These are phyloP conservation scores for Zygoascus bituminiphila DNA, from an alignment of 805 yeast species.

Conservation along the genomic window DNA sequence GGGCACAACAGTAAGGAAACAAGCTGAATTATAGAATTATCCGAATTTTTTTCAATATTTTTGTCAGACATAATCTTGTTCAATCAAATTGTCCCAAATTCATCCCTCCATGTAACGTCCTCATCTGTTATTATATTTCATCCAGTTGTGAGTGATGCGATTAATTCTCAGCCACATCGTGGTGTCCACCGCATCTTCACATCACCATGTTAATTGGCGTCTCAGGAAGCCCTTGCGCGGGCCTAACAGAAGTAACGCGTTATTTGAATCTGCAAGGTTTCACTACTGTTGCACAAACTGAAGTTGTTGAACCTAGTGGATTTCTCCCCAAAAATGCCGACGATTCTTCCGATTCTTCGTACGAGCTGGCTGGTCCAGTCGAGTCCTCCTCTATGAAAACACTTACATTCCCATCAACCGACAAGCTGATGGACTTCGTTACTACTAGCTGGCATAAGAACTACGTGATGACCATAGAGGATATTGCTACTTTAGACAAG, in stretches of 20 bases:
- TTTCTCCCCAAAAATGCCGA: too few relatives aligned
- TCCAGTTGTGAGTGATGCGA: too few relatives aligned
- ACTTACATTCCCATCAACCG: slow-evolving; percentile 32
- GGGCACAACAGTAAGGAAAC: too few relatives aligned
- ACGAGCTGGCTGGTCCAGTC: not conserved
- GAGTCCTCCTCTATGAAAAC: not conserved
- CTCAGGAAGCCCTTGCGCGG: slow-evolving; percentile 62
- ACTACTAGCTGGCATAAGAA: slow-evolving; percentile 59
- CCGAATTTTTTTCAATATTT: too few relatives aligned
- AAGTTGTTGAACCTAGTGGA: too few relatives aligned
- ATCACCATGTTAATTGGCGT: slow-evolving; percentile 62
- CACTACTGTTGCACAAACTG: too few relatives aligned
- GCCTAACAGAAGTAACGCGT: slow-evolving; percentile 54
- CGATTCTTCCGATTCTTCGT: not conserved
- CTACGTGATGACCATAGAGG: slow-evolving; percentile 49
- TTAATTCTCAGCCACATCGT: too few relatives aligned
- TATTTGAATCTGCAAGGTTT: slow-evolving; percentile 52
- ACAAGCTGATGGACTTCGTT: slow-evolving; percentile 47
- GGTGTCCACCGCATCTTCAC: not conserved
- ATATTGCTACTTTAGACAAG: slow-evolving; percentile 35
- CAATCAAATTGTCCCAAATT: too few relatives aligned
- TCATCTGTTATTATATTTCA: too few relatives aligned
- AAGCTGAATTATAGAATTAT: too few relatives aligned
- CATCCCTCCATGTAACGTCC: too few relatives aligned
- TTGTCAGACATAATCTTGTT: too few relatives aligned